Percentiles rank a stretch among this genome's conserved stretches.
phyloP scores from a whole-genome alignment of 225 moss, liverwort and hornwort genomes.

The Pleurozium schreberi region DNA sequence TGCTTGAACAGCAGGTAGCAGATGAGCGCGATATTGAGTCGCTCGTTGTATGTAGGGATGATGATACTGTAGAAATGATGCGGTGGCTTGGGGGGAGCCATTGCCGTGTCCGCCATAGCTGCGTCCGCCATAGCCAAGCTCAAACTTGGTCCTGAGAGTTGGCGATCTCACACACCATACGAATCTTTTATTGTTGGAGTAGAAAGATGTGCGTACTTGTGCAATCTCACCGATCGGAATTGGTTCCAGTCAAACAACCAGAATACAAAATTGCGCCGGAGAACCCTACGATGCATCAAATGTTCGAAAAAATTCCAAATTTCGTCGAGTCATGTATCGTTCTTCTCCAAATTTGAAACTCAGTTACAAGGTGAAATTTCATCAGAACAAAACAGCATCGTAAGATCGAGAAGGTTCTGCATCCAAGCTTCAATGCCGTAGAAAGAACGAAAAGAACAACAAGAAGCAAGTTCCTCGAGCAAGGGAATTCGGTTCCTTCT shows the following conservation, averaged over 20 bases:
- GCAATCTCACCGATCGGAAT: neutral
- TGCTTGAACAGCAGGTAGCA: conserved; percentile 89
- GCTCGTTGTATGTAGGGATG: conserved; percentile 86
- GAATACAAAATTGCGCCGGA: neutral
- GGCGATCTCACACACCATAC: neutral
- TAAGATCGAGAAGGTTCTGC: neutral
- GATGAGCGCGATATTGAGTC: conserved; percentile 82
- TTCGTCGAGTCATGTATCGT: too few relatives aligned
- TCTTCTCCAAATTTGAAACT: neutral
- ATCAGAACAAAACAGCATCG: neutral
- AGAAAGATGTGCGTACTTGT: neutral
- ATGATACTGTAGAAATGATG: conserved; percentile 64
- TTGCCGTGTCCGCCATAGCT: neutral
- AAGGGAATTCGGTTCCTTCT: neutral
- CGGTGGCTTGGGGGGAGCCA: neutral
- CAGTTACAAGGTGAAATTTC: neutral
- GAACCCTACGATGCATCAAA: neutral
- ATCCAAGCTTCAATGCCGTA: neutral
- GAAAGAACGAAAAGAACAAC: neutral
- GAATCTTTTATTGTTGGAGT: neutral
- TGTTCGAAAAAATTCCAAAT: neutral
- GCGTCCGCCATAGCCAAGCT: neutral
- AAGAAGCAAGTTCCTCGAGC: neutral
- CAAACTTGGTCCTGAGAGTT: neutral
- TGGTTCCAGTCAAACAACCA: neutral